Conservation (phyloP, 1,139 yeast species). For the Yamadazyma dushanensis region DNA sequence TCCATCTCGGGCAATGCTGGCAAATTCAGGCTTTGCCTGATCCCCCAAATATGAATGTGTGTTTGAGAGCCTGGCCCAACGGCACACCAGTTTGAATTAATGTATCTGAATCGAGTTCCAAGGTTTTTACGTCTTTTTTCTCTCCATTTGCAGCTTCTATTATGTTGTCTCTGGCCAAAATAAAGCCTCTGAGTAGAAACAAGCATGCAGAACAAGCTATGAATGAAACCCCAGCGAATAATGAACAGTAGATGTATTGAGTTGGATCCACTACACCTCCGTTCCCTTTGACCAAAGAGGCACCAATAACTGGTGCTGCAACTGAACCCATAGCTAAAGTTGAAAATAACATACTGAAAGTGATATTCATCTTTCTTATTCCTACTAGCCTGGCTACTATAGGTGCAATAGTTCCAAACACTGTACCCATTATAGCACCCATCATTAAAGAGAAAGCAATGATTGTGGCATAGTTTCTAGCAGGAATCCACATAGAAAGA, state of each 20-base stretch:
- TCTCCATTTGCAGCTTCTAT: constrained; percentile 10
- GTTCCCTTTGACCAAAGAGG: constrained; percentile 14
- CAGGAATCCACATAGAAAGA: constrained; percentile 64
- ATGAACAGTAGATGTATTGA: constrained; percentile 44
- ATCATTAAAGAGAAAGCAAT: constrained; percentile 17
- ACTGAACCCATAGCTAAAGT: constrained; percentile 36
- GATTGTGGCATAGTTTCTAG: constrained; percentile 53
- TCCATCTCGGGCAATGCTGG: no score
- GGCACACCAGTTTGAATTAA: constrained; percentile 8
- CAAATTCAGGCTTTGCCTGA: background rate
- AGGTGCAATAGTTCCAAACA: constrained; percentile 13
- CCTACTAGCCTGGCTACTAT: constrained; percentile 34
- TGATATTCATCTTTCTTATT: constrained; percentile 33
- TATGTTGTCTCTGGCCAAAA: constrained; percentile 23
- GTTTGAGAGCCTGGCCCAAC: constrained; percentile 4
- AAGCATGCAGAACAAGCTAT: constrained; percentile 33
- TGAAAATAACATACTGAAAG: constrained; percentile 44
- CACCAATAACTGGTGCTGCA: constrained; percentile 48
- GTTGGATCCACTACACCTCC: constrained; percentile 21
- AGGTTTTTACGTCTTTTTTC: constrained; percentile 17
- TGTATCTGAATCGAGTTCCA: constrained; percentile 8
- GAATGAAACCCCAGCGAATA: constrained; percentile 47
- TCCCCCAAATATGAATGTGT: background rate
- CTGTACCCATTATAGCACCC: constrained; percentile 19
- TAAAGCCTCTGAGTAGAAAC: constrained; percentile 40